Conservation (phyloP, 1,284 basidiomycete species). For the Vanrija humicola region DNA sequence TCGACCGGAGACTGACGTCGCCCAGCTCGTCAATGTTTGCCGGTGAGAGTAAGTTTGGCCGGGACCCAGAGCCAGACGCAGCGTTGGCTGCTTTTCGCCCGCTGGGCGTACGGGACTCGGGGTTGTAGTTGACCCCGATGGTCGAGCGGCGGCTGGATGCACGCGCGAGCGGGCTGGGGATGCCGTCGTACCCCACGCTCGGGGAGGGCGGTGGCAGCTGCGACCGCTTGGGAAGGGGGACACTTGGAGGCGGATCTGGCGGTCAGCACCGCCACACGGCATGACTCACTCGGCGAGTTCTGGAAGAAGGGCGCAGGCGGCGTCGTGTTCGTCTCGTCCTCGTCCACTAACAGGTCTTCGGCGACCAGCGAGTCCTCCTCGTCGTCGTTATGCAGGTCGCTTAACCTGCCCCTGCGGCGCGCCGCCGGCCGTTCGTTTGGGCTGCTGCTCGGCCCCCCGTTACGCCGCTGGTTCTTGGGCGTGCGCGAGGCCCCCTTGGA, state of each 20-base stretch:
- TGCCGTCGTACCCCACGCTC: conserved; percentile 18
- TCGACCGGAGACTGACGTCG: conserved; percentile 4
- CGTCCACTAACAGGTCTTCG: conserved; percentile 50
- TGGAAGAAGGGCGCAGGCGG: conserved; percentile 9
- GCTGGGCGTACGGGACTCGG: neutral
- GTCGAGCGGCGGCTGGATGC: conserved; percentile 6
- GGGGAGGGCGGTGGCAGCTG: conserved; percentile 21
- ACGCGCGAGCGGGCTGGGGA: conserved; percentile 22
- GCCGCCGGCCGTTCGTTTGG: neutral
- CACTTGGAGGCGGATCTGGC: conserved; percentile 26
- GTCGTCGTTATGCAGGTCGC: conserved; percentile 43
- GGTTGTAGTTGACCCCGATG: conserved; percentile 8
- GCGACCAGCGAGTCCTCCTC: conserved; percentile 57
- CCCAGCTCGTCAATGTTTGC: neutral
- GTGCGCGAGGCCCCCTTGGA: neutral
- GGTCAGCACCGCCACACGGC: neutral
- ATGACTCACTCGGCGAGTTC: conserved; percentile 14
- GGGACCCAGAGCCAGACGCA: too few relatives aligned
- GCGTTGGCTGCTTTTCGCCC: neutral
- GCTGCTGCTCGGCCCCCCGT: neutral
- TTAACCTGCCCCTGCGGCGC: conserved; percentile 7
- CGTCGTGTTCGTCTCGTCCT: conserved; percentile 11
- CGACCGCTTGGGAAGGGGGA: conserved; percentile 17
- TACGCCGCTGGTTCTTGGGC: conserved; percentile 43
- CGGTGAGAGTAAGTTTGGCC: neutral